Conservation (phyloP, 306 rosid species). For the Rubus parviflorus region DNA sequence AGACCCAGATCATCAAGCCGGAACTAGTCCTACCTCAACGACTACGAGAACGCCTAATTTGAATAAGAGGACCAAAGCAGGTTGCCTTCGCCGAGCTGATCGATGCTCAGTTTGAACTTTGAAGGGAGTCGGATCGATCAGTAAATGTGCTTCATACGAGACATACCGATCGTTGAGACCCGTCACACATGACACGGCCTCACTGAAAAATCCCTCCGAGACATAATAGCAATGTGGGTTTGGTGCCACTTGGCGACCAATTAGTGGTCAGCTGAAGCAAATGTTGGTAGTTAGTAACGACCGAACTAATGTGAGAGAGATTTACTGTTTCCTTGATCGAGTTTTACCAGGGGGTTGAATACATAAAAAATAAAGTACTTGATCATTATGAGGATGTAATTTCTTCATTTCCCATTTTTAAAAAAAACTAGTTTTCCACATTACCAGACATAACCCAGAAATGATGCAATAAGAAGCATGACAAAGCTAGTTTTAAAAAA, state of each 20-base stretch:
- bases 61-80: constrained; percentile 31
- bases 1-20: constrained; percentile 6
- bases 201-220: no score
- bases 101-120: neutral
- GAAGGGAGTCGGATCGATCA: neutral
- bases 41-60: constrained; percentile 1
- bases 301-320: neutral
- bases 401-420: neutral
- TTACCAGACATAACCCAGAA: no score
- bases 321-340: neutral
- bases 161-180: no score
- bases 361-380: neutral
- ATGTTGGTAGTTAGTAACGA: constrained; percentile 22
- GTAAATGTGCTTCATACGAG: constrained; percentile 7
- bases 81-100: neutral
- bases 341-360: neutral
- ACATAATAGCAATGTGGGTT: neutral
- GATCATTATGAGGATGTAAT: neutral
- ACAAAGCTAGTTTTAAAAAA: no score
- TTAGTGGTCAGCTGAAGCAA: constrained; percentile 5
- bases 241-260: constrained; percentile 1
- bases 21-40: neutral
- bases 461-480: no score
- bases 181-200: no score
- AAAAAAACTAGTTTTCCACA: no score